phyloP scores from a whole-genome alignment of 148 eudicot genomes.

The Heliamphora exappendiculata region DNA sequence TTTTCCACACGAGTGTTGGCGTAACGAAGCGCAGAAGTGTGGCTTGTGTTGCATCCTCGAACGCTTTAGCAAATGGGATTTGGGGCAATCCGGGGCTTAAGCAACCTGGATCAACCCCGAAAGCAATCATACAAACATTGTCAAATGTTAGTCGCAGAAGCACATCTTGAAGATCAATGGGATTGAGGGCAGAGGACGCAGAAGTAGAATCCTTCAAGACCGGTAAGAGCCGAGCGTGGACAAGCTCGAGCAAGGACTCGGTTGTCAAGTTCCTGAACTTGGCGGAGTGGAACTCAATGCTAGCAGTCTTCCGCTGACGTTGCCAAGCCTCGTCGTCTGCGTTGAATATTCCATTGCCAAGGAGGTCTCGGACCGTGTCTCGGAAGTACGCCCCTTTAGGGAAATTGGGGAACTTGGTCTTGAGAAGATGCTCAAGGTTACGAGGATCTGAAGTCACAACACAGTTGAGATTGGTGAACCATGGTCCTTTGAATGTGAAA shows the following conservation, averaged over 20 bases:
- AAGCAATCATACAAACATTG: conserved; percentile 80
- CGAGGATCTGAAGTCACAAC: conserved; percentile 80
- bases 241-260: conserved; percentile 55
- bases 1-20: conserved; percentile 64
- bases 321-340: conserved; percentile 77
- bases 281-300: conserved; percentile 77
- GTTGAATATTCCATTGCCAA: conserved; percentile 73
- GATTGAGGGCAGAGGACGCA: too few relatives aligned
- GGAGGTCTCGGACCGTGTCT: conserved; percentile 44
- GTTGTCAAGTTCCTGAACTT: conserved; percentile 59
- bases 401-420: conserved; percentile 50
- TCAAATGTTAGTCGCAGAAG: conserved; percentile 72
- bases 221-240: conserved; percentile 56
- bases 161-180: conserved; percentile 68
- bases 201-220: conserved; percentile 50
- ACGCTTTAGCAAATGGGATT: conserved; percentile 66
- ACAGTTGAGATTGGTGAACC: conserved; percentile 66
- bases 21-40: conserved; percentile 56
- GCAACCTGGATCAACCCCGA: conserved; percentile 89
- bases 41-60: conserved; percentile 81
- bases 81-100: conserved; percentile 48
- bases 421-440: conserved; percentile 67
- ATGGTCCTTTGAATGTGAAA: conserved; percentile 58
- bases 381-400: conserved; percentile 71
- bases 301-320: conserved; percentile 70